Evolutionary conservation across 352 stramenopile species (phyloP), one percentile per base, ranked within the genome.

Genomic region (Globisporangium recalcitrans): DNA sequence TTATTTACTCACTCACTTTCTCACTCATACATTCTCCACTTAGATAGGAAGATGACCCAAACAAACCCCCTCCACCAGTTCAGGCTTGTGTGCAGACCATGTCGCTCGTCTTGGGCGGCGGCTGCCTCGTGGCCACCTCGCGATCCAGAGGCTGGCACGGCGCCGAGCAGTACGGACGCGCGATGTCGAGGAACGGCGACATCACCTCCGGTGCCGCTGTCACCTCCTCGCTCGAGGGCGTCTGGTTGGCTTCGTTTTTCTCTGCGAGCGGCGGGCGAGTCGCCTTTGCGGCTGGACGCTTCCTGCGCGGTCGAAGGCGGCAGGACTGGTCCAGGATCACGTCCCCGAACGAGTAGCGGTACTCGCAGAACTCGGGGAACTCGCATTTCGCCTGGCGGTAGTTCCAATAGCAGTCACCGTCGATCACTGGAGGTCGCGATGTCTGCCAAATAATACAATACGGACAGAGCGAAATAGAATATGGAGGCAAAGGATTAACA

Each of bases 321-420:
- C 85, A 93, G 32, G 85, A 93, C 60, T 93, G 85, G 53, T 93
- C 85, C 47, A 93, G 75, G 4, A 70, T 88, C 58, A 93, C 77
- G 58, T 93, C 85, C 21, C 82, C 82, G 55, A 93, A 93, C 56
- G 78, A 72, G 64, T 92, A 93, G 31, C 77, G 78, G 55, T 93
- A 93, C 71, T 93, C 80, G 60, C 85, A 93, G 57, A 88, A 91
- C 58, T 84, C 74, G 8, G 71, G 63, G 65, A 90, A 91, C 66
- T 88, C 82, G 61, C 82, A 93, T 46, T 73, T 69, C 16, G 81
- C 80, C 31, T 81, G 66, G 22, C 82, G 76, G 60, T 93, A 92
- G 64, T 93, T 92, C 82, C 82, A 93, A 65, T 92, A 92, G 72
- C 85, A 93, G 58, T 93, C 85, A 38, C 63, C 68, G 62, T 93